Evolutionary conservation across 1,139 yeast genomes (phyloP).

Genomic region (Kodamaea plutei): DNA sequence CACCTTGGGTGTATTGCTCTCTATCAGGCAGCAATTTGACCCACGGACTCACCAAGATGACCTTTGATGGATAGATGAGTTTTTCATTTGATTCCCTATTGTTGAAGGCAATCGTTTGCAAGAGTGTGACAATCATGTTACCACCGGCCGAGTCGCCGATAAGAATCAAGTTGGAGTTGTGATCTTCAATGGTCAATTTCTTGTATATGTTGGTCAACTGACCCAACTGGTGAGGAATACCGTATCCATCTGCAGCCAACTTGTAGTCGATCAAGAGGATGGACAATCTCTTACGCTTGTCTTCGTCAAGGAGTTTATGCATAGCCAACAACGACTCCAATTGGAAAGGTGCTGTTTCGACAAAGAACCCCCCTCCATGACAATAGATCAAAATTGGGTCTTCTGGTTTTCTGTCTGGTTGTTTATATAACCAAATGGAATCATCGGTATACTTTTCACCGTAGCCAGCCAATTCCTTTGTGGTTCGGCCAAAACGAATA

Average conservation of each 20-base stretch:
- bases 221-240: constrained; percentile 33
- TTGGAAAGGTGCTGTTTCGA: constrained; percentile 34
- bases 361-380: constrained; percentile 45
- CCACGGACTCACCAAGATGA: constrained; percentile 42
- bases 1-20: constrained; percentile 21
- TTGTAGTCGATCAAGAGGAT: constrained; percentile 38
- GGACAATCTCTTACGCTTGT: constrained; percentile 24
- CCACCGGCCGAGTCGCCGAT: constrained; percentile 47
- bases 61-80: constrained; percentile 27
- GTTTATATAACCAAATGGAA: constrained; percentile 37
- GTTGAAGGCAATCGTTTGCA: constrained; percentile 23
- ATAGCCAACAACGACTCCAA: constrained; percentile 28
- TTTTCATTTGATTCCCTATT: constrained; percentile 4
- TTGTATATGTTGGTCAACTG: constrained; percentile 32
- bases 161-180: constrained; percentile 28
- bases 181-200: constrained; percentile 22
- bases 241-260: constrained; percentile 28
- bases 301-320: constrained; percentile 26
- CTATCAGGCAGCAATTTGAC: constrained; percentile 19
- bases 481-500: constrained; percentile 5
- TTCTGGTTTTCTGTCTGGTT: constrained; percentile 19
- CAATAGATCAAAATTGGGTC: constrained; percentile 38
- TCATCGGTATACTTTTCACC: constrained; percentile 33
- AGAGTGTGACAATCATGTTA: constrained; percentile 27
- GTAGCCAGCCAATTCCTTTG: constrained; percentile 21